These are phyloP conservation scores for Ambrosiella beaveri DNA, from an alignment of 2,329 filamentous ascomycete genomes.

Conservation along the genomic window DNA sequence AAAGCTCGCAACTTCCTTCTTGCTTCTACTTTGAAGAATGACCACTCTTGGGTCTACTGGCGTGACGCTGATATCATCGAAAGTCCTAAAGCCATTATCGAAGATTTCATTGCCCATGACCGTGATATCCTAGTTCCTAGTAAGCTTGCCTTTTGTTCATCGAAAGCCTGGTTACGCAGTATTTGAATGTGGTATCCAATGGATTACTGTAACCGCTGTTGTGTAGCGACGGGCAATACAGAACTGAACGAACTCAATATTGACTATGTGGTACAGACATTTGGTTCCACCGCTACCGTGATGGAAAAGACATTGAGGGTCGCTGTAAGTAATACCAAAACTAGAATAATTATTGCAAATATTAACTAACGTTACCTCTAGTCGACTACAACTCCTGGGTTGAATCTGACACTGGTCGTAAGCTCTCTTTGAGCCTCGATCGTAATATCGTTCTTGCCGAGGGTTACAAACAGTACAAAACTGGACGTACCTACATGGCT, in stretches of 20 bases:
- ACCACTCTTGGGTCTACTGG: slow-evolving; percentile 99
- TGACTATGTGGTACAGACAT: slow-evolving; percentile 43
- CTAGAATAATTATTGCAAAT: neutral
- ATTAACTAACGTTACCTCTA: slow-evolving; percentile 22
- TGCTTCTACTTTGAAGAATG: slow-evolving; percentile 65
- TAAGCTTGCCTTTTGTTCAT: slow-evolving; percentile 32
- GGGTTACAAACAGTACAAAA: slow-evolving; percentile 87
- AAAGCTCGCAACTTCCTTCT: slow-evolving; percentile 85
- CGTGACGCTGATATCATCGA: slow-evolving; percentile 92
- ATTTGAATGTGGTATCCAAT: neutral
- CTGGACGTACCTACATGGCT: slow-evolving; percentile 77
- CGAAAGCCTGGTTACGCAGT: neutral
- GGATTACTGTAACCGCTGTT: neutral
- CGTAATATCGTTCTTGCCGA: slow-evolving; percentile 78
- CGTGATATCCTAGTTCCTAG: slow-evolving; percentile 87
- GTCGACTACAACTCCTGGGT: slow-evolving; percentile 99
- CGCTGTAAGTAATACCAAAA: slow-evolving; percentile 47
- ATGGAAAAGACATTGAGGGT: slow-evolving; percentile 76
- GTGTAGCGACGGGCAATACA: neutral
- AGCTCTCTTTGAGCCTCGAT: slow-evolving; percentile 53
- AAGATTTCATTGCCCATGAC: slow-evolving; percentile 91
- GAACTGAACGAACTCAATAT: neutral
- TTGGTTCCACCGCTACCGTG: slow-evolving; percentile 80
- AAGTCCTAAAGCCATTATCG: slow-evolving; percentile 69
- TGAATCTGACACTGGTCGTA: slow-evolving; percentile 71